A percentile compares a stretch with the other conserved stretches of the same genome.
phyloP scores from a whole-genome alignment of 2,329 filamentous ascomycete genomes.

The Fusarium oxysporum region DNA sequence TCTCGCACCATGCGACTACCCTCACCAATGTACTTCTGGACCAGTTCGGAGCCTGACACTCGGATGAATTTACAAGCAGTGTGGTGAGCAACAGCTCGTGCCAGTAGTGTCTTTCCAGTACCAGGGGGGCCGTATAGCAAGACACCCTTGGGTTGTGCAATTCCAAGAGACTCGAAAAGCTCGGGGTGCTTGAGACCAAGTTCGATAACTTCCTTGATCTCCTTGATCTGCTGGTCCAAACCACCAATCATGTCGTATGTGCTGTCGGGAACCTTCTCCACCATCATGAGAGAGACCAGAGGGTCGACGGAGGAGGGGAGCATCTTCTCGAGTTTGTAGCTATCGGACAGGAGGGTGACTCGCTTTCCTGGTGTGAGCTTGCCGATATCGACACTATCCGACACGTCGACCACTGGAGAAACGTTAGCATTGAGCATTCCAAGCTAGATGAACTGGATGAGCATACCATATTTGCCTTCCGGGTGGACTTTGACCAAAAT shows the following conservation, averaged over 20 bases:
- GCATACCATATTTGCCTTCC: conserved; percentile 97
- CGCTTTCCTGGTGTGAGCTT: conserved; percentile 98
- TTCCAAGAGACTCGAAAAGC: conserved; percentile 98
- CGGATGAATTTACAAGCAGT: conserved; percentile 99
- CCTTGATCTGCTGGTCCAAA: conserved; percentile 98
- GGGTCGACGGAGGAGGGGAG: conserved; percentile 98
- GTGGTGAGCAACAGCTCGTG: conserved; percentile 95
- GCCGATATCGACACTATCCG: conserved; percentile 91
- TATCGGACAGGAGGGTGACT: conserved; percentile 94
- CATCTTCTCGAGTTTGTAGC: conserved; percentile 99
- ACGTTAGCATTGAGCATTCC: background rate
- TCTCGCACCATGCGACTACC: conserved; percentile 98
- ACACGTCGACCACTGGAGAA: conserved; percentile 86
- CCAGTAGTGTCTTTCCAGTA: conserved; percentile 95
- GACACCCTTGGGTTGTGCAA: conserved; percentile 97
- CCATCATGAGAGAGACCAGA: conserved; percentile 99
- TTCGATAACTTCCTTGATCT: conserved; percentile 99
- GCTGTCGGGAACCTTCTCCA: conserved; percentile 99
- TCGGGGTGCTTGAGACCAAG: conserved; percentile 98
- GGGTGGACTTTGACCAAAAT: conserved; percentile 98
- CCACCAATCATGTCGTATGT: conserved; percentile 99
- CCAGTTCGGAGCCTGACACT: conserved; percentile 93
- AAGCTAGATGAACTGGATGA: background rate
- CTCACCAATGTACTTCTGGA: conserved; percentile 99
- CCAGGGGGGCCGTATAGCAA: conserved; percentile 95